These are phyloP conservation scores for Mycena rebaudengoi DNA, from an alignment of 768 basidiomycete genomes.

Conservation along the genomic window DNA sequence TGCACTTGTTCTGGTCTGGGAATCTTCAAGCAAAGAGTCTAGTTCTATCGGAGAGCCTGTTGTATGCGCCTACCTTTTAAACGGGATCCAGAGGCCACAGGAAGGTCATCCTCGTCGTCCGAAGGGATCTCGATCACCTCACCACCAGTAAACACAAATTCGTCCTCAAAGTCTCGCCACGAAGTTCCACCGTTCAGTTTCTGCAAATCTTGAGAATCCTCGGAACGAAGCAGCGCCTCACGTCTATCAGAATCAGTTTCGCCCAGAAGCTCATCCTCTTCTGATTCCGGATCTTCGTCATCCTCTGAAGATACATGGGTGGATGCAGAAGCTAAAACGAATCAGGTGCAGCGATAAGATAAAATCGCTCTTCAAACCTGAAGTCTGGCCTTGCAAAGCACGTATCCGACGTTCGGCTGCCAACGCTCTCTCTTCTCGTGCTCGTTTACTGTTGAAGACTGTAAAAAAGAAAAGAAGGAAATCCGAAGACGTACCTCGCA, in stretches of 20 bases:
- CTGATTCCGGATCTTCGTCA: conserved; percentile 25
- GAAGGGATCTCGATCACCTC: conserved; percentile 19
- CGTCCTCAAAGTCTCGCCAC: conserved; percentile 56
- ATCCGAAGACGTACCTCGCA: conserved; percentile 57
- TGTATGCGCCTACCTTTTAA: background rate
- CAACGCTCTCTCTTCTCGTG: conserved; percentile 78
- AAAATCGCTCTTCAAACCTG: conserved; percentile 21
- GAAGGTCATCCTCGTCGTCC: conserved; percentile 33
- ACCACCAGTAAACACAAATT: conserved; percentile 55
- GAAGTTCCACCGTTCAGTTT: conserved; percentile 48
- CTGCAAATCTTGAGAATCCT: conserved; percentile 52
- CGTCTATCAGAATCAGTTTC: conserved; percentile 61
- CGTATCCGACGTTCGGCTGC: conserved; percentile 74
- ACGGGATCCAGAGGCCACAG: conserved; percentile 42
- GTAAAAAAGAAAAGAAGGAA: background rate
- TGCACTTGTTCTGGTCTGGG: background rate
- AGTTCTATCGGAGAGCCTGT: background rate
- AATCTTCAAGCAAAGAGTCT: background rate
- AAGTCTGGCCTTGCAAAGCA: conserved; percentile 47
- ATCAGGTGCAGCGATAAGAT: too few species aligned
- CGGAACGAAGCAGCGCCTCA: conserved; percentile 56
- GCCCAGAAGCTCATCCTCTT: conserved; percentile 42
- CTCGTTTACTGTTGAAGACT: conserved; percentile 65
- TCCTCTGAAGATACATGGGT: background rate
- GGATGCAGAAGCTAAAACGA: conserved; percentile 5